Evolutionary conservation across 345 rosid genomes (phyloP).

Genomic region (Lepidium aucheri): DNA sequence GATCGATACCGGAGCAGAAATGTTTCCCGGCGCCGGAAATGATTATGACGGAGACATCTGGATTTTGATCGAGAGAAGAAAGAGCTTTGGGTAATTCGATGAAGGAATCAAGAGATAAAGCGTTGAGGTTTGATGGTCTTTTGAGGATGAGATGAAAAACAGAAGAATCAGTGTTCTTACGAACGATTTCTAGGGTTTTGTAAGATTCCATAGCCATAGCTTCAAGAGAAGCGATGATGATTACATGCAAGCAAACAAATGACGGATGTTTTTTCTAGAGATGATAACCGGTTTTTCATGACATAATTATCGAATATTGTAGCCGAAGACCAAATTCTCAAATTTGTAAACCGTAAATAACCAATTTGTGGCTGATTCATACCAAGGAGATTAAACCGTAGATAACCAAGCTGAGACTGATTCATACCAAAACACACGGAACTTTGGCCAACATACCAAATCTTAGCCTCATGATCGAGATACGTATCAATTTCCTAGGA

Average conservation of each 20-base stretch:
- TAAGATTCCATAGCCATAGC: constrained; percentile 25
- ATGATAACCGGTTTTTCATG: too few relatives aligned
- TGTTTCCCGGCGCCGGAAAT: constrained; percentile 63
- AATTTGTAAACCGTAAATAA: too few relatives aligned
- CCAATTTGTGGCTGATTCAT: too few relatives aligned
- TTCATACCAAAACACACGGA: too few relatives aligned
- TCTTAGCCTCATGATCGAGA: too few relatives aligned
- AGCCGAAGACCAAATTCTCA: too few relatives aligned
- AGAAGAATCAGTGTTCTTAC: constrained; percentile 28
- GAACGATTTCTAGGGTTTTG: constrained; percentile 44
- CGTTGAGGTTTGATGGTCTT: constrained; percentile 55
- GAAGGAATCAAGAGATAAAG: constrained; percentile 59
- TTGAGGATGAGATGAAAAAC: constrained; percentile 52
- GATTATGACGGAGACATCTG: constrained; percentile 41
- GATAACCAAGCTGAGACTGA: too few relatives aligned
- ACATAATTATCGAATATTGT: too few relatives aligned
- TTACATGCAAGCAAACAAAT: not conserved
- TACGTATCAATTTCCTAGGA: too few relatives aligned
- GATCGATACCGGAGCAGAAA: constrained; percentile 81
- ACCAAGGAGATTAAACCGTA: too few relatives aligned
- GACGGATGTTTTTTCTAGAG: too few relatives aligned
- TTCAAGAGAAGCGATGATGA: not conserved
- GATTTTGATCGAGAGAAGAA: constrained; percentile 50
- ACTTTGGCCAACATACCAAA: too few relatives aligned
- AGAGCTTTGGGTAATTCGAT: constrained; percentile 62